Base-by-base conservation (phyloP, 2,329 filamentous ascomycete genomes). In the Aspergillus udagawae region DNA sequence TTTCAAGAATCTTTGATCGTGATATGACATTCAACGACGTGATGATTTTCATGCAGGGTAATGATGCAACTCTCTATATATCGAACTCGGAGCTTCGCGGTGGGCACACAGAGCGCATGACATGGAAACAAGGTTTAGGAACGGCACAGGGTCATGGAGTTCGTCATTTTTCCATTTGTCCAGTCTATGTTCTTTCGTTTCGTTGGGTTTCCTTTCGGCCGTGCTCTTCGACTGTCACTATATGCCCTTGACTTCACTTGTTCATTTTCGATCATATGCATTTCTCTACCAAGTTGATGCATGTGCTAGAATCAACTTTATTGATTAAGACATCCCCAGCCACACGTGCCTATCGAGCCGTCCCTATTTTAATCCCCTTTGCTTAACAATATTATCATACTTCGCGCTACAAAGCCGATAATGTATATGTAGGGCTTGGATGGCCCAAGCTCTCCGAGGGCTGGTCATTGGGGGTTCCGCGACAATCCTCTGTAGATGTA, bases 1-100 rank as follows among this genome's bases (percentile, higher is more conserved):
- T 76, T 96, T 96, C 72, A 79, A 78, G 64, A 76, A 76, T 59
- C 62, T 73, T 54, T 77, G 66, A 70, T 65, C 35, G 54, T 62
- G 49, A 53, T 56, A 67, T 56, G 63, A 66, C 62, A 58, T 54
- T 59, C 72, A 62, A 73, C 67, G 71, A 73, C 62, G 66, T 71
- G 63, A 74, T 55, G 71, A 73, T 60, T 57, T 57, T 60, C 28
- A 59, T 50, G 28, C 44, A 41, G 47, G 42, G 28, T 48, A 38
- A 38, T 51, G 51, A 63, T 55, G 66, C 64, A 64, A 65, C 60
- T 60, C 65, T 62, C 50, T 38, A 59, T 54, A 45, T 53, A 54
- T 52, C 35, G 21, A 47, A 20, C 12, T 47, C 4, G 21, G 23
- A 23, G 20, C 32, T 38, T 23, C 21, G 17, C 6, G 23, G 21